Percentiles rank a stretch among this genome's conserved stretches.
These are phyloP conservation scores for Leishmania mexicana DNA, from an alignment of 208 protist species.

Conservation along the genomic window DNA sequence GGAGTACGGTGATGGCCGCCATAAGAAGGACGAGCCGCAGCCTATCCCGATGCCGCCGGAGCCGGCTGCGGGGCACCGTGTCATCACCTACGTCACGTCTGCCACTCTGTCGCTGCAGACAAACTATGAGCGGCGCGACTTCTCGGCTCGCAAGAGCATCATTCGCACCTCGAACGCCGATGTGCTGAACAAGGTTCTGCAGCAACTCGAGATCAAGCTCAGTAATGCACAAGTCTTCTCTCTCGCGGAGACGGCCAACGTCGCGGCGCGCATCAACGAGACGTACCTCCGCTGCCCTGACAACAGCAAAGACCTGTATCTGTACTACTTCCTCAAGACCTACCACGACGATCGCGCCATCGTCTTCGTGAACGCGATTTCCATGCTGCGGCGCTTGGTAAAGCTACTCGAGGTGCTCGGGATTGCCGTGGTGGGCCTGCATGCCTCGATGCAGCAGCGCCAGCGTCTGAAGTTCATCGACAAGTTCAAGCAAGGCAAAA, in stretches of 20 bases:
- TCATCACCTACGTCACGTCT: slow-evolving; percentile 87
- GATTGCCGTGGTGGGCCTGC: slow-evolving; percentile 84
- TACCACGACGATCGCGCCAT: slow-evolving; percentile 89
- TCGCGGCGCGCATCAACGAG: slow-evolving; percentile 90
- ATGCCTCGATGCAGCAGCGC: slow-evolving; percentile 97
- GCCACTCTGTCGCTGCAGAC: slow-evolving; percentile 93
- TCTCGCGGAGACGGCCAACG: slow-evolving; percentile 60
- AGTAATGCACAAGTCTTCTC: slow-evolving; percentile 87
- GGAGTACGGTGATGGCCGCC: slow-evolving; percentile 1
- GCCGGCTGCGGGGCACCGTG: slow-evolving; percentile 57
- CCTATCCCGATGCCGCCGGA: slow-evolving; percentile 80
- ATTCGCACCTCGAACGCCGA: slow-evolving; percentile 84
- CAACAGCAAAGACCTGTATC: slow-evolving; percentile 95
- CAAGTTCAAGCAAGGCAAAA: slow-evolving; percentile 77
- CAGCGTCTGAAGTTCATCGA: slow-evolving; percentile 98
- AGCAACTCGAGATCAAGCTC: slow-evolving; percentile 75
- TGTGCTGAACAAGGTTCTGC: slow-evolving; percentile 67
- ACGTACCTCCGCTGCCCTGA: slow-evolving; percentile 90
- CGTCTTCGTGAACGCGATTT: slow-evolving; percentile 95
- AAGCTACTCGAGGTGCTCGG: slow-evolving; percentile 91
- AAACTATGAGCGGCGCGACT: slow-evolving; percentile 83
- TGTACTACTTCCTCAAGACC: slow-evolving; percentile 95
- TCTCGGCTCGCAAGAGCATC: slow-evolving; percentile 72
- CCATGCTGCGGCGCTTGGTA: slow-evolving; percentile 92
- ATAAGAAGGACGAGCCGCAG: slow-evolving; percentile 67